Percentiles rank a stretch among this genome's conserved stretches.
These are phyloP conservation scores for Euryodendron excelsum DNA, from an alignment of 148 eudicot genomes.

Conservation along the genomic window DNA sequence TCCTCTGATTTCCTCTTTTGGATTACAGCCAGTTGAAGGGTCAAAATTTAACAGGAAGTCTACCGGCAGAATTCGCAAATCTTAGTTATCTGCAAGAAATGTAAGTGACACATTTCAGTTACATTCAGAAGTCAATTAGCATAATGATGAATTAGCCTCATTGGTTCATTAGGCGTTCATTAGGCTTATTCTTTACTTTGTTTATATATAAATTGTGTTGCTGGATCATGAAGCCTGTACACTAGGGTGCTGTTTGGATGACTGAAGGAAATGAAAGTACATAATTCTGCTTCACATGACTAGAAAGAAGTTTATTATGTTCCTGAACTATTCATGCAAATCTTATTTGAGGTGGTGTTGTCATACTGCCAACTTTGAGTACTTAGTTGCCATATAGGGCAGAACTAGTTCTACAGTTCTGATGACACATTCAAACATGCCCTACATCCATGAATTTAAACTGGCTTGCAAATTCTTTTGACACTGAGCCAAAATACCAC, in stretches of 20 bases:
- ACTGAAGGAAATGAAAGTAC: no score
- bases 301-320: no score
- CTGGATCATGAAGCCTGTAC: not conserved
- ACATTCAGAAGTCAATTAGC: not conserved
- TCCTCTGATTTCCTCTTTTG: not conserved
- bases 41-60: slow-evolving; percentile 65
- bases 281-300: no score
- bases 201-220: not conserved
- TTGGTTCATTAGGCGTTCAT: not conserved
- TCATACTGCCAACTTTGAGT: not conserved
- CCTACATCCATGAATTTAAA: not conserved
- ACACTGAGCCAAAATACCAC: not conserved
- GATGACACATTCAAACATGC: not conserved
- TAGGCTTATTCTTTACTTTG: not conserved
- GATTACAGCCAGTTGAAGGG: slow-evolving; percentile 59
- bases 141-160: not conserved
- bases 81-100: slow-evolving; percentile 51
- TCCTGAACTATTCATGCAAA: no score
- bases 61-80: slow-evolving; percentile 60
- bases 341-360: not conserved
- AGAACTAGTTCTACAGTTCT: not conserved
- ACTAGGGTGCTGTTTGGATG: not conserved
- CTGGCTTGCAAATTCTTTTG: not conserved
- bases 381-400: not conserved
- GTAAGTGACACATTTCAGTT: slow-evolving; percentile 36